A percentile compares a stretch with the other conserved stretches of the same genome.
phyloP scores from a whole-genome alignment of 1,284 basidiomycete species.

The Pseudozyma sp. region DNA sequence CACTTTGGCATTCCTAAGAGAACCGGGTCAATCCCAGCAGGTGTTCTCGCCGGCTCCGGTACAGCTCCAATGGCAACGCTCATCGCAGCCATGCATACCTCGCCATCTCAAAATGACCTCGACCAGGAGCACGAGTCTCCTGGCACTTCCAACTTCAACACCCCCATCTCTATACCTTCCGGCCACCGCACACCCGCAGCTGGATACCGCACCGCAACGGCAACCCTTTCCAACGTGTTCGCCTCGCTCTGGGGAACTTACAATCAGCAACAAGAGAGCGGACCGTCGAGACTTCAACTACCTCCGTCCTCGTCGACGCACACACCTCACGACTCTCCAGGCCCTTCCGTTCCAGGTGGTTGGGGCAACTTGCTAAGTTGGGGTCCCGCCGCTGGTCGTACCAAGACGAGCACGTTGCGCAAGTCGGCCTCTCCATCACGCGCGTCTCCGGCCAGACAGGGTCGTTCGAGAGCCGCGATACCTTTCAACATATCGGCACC shows the following conservation, averaged over 20 bases:
- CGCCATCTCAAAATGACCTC: slow-evolving; percentile 14
- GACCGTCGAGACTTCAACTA: slow-evolving; percentile 28
- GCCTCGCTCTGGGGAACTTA: slow-evolving; percentile 49
- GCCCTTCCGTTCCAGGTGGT: slow-evolving; percentile 36
- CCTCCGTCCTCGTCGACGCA: slow-evolving; percentile 3
- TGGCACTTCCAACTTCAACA: slow-evolving; percentile 22
- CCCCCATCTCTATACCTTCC: slow-evolving; percentile 25
- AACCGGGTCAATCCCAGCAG: no score
- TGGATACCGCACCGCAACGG: slow-evolving; percentile 36
- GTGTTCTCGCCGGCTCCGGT: background rate
- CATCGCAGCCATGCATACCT: slow-evolving; percentile 28
- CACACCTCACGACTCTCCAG: slow-evolving; percentile 7
- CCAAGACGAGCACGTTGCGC: slow-evolving; percentile 17
- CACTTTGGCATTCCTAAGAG: no score
- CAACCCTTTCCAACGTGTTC: slow-evolving; percentile 41
- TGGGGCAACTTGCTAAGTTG: slow-evolving; percentile 47
- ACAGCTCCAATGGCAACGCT: slow-evolving; percentile 21
- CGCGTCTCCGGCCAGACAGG: slow-evolving; percentile 4
- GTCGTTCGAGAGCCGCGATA: slow-evolving; percentile 30
- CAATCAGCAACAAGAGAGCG: slow-evolving; percentile 23
- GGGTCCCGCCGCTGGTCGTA: slow-evolving; percentile 37
- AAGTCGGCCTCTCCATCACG: slow-evolving; percentile 32
- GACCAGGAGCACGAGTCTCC: slow-evolving; percentile 31
- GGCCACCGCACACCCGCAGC: slow-evolving; percentile 36
- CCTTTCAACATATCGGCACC: slow-evolving; percentile 43